phyloP scores from a whole-genome alignment of 2,329 filamentous ascomycete species.

The Sarocladium oryzae region DNA sequence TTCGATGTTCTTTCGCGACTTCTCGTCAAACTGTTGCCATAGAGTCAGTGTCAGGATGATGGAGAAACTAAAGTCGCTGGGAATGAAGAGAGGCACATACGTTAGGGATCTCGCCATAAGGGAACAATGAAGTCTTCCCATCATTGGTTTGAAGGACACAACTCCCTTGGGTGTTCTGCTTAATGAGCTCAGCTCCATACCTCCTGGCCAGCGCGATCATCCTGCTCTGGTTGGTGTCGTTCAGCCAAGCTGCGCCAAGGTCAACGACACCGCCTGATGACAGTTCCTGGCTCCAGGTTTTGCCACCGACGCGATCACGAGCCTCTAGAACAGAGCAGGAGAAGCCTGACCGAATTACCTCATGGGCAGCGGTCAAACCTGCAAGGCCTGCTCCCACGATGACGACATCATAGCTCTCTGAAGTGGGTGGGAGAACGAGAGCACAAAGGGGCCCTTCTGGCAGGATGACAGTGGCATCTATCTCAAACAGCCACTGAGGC shows the following conservation, averaged over 20 bases:
- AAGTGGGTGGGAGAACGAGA: constrained; percentile 6
- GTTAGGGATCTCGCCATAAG: constrained; percentile 18
- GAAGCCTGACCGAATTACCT: constrained; percentile 28
- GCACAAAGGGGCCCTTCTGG: neutral
- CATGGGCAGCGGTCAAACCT: constrained; percentile 29
- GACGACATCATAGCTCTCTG: constrained; percentile 20
- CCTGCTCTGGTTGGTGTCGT: constrained; percentile 17
- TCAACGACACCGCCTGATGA: constrained; percentile 14
- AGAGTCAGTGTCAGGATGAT: neutral
- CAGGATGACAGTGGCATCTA: constrained; percentile 31
- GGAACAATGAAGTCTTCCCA: constrained; percentile 19
- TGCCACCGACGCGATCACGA: constrained; percentile 18
- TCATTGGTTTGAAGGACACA: constrained; percentile 34
- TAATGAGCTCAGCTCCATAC: constrained; percentile 35
- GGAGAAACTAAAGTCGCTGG: too few relatives aligned
- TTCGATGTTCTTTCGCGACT: constrained; percentile 1
- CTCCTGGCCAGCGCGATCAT: constrained; percentile 32
- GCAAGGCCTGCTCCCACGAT: constrained; percentile 40
- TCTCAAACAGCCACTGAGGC: constrained; percentile 34
- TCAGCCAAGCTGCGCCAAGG: constrained; percentile 17
- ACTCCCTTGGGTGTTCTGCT: constrained; percentile 40
- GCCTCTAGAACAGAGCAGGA: constrained; percentile 42
- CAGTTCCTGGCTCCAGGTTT: constrained; percentile 12
- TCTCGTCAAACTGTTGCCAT: constrained; percentile 8
- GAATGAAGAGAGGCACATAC: too few relatives aligned